These are phyloP conservation scores for Pleurotus tuber-regium DNA, from an alignment of 768 basidiomycete genomes.

Conservation along the genomic window DNA sequence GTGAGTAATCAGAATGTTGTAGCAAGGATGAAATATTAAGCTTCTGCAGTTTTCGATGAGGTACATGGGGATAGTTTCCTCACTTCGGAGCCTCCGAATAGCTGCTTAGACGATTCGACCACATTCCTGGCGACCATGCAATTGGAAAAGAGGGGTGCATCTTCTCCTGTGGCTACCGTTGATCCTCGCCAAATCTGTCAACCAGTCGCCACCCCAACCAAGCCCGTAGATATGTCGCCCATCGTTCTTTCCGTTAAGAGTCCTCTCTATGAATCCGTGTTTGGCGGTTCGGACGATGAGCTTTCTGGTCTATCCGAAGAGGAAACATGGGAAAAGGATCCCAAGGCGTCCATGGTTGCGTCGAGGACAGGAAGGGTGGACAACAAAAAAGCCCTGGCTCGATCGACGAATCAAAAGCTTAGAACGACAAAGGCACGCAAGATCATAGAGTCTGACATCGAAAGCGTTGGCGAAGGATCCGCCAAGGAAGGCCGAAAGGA, in stretches of 20 bases:
- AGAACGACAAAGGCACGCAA: constrained; percentile 6
- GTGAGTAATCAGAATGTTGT: neutral
- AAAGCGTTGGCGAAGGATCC: neutral
- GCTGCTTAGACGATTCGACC: neutral
- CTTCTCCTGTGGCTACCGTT: neutral
- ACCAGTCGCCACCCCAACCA: neutral
- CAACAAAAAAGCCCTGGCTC: neutral
- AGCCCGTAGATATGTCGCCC: neutral
- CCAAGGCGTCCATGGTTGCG: too few species aligned
- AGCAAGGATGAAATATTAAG: neutral
- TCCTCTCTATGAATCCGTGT: constrained; percentile 17
- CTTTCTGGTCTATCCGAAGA: constrained; percentile 22
- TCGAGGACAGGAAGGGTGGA: neutral
- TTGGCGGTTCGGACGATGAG: constrained; percentile 22
- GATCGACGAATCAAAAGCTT: neutral
- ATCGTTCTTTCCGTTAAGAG: neutral
- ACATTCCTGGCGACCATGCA: too few species aligned
- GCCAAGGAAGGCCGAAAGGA: neutral
- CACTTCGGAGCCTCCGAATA: constrained; percentile 7
- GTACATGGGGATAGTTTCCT: constrained; percentile 9
- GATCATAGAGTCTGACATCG: neutral
- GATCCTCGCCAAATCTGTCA: constrained; percentile 4
- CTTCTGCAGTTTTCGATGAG: constrained; percentile 11
- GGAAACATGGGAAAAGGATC: constrained; percentile 6
- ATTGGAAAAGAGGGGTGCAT: neutral